Base-by-base conservation (phyloP, 306 rosid species). In the Delonix regia region DNA sequence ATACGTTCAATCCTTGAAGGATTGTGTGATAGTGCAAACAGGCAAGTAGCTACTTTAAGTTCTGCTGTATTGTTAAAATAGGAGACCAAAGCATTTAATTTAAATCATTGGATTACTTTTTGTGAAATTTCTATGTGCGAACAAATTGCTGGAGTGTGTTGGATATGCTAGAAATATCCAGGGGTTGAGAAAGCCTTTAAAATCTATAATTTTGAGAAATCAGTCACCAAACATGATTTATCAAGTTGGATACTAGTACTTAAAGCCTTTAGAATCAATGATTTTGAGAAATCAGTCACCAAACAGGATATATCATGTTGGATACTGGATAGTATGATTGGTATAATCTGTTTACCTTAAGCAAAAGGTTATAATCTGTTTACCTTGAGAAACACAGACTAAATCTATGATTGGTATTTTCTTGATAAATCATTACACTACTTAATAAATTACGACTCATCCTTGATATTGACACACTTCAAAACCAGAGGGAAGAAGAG, bases 1-100 rank as follows among this genome's bases (percentile, higher is more conserved):
- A 87, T 90, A 14, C 88, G 96, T 30, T 82, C 96, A 59, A 83
- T 92, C 81, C 90, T 92, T 64, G 97, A 92, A 90, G 88, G 93
- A 55, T 78, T 92, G 85, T 72, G 87, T 33, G 92, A 85, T 73
- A 80, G 85, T 64, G 33, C 88, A 52, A 92, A 89, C 89, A 92
- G 96, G 97, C 83, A 86, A 82, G 90, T 77, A 36, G 18, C 51
- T n/a, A 69, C 56, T 55, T 70, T 16, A 6, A 67, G 45, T 44
- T 73, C 51, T 24, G 15, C 45, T 48, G 71, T 70, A 25, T 82
- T 11, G 61, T 65, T 69, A n/a, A 51, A 22, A 41, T 59, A 30
- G 39, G 51, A 19, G 16, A 24, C 45, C 9, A 21, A 5, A 41
- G 24, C 63, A 55, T 51, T 71, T 73, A 11, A 51, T 38, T 19